A percentile compares a stretch with the other conserved stretches of the same genome.
These are phyloP conservation scores for Viola pubescens DNA, from an alignment of 441 rosid genomes.

Conservation along the genomic window DNA sequence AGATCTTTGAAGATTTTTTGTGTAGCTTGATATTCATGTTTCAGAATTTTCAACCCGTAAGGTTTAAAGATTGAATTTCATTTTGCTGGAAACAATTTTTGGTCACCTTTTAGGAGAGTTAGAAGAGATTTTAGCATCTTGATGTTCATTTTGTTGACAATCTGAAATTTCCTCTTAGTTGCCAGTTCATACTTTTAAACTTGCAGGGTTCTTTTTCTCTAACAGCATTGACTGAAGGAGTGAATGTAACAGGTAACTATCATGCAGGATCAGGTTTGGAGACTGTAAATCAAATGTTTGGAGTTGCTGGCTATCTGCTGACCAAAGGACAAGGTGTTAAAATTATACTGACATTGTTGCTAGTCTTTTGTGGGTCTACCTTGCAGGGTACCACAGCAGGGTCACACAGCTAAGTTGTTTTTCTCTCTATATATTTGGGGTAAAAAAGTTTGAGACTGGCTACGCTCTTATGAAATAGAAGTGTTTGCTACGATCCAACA, in stretches of 20 bases:
- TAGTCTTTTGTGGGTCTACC: constrained; percentile 5
- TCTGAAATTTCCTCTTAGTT: constrained; percentile 12
- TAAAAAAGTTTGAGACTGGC: constrained; percentile 1
- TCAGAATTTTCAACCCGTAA: not conserved
- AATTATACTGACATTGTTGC: not conserved
- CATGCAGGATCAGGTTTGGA: constrained; percentile 13
- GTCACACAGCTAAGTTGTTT: not conserved
- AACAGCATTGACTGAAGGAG: constrained; percentile 10
- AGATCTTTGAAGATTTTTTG: not conserved
- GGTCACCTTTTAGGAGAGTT: not conserved
- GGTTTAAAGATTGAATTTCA: not conserved
- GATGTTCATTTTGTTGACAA: not conserved
- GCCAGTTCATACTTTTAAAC: constrained; percentile 22
- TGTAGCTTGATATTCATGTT: constrained; percentile 2
- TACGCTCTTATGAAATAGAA: constrained; percentile 1
- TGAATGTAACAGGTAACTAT: constrained; percentile 9
- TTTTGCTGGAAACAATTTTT: not conserved
- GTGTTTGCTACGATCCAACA: not conserved
- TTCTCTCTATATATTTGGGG: not conserved
- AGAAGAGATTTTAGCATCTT: constrained; percentile 6
- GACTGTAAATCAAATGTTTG: constrained; percentile 6
- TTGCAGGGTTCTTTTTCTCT: constrained; percentile 26
- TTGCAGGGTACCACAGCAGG: constrained; percentile 8
- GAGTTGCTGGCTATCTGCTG: constrained; percentile 16
- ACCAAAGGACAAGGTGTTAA: constrained; percentile 7